phyloP scores from a whole-genome alignment of 2,329 filamentous ascomycete genomes.

The Neofusicoccum parvum region DNA sequence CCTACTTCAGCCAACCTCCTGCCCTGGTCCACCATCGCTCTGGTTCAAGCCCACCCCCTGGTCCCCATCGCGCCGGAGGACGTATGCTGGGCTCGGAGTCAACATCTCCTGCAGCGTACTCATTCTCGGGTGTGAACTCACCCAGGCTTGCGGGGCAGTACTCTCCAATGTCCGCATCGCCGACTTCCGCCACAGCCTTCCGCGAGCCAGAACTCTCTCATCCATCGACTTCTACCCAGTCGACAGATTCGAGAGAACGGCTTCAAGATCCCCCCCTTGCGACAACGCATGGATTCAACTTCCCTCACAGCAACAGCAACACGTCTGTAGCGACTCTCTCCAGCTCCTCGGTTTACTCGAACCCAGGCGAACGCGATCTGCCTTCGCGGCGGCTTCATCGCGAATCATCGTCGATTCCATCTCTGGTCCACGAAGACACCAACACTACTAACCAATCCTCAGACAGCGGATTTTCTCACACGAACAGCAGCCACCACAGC shows the following conservation, averaged over 20 bases:
- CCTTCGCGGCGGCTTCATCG: slow-evolving; percentile 35
- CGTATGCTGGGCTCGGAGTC: slow-evolving; percentile 34
- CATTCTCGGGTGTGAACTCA: slow-evolving; percentile 37
- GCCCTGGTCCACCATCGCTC: slow-evolving; percentile 26
- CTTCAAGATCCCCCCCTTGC: neutral
- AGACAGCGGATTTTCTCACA: slow-evolving; percentile 33
- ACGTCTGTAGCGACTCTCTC: neutral
- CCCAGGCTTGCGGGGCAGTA: slow-evolving; percentile 37
- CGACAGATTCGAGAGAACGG: slow-evolving; percentile 11
- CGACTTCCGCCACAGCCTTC: slow-evolving; percentile 31
- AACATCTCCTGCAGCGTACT: slow-evolving; percentile 35
- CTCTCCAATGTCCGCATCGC: slow-evolving; percentile 38
- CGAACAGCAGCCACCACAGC: slow-evolving; percentile 22
- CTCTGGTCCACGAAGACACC: slow-evolving; percentile 40
- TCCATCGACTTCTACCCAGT: slow-evolving; percentile 28
- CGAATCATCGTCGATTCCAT: slow-evolving; percentile 34
- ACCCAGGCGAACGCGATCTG: slow-evolving; percentile 26
- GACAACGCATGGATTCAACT: neutral
- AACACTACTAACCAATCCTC: slow-evolving; percentile 35
- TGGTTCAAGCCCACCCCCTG: slow-evolving; percentile 34
- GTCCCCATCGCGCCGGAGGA: slow-evolving; percentile 31
- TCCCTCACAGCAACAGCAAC: neutral
- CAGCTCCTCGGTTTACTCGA: neutral
- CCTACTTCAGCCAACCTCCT: slow-evolving; percentile 28
- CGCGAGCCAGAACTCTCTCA: slow-evolving; percentile 28